These are phyloP conservation scores for Harringtonia aguacate DNA, from an alignment of 2,329 filamentous ascomycete genomes.

Conservation along the genomic window DNA sequence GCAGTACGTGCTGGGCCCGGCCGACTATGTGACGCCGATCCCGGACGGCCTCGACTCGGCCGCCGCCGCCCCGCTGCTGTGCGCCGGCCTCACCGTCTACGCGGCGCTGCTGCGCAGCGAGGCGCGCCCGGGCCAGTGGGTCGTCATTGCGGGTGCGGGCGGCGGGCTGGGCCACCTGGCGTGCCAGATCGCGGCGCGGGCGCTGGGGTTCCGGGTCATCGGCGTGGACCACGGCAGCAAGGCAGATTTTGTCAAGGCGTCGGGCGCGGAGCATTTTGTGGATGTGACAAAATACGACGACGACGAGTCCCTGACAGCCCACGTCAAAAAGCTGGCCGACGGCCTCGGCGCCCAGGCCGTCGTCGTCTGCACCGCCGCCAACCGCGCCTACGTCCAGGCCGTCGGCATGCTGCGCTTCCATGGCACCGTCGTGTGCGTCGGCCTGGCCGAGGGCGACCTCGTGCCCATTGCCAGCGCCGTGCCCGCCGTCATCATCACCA, in stretches of 20 bases:
- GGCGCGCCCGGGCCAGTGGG: constrained; percentile 15
- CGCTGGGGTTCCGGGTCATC: constrained; percentile 21
- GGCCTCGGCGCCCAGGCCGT: constrained; percentile 51
- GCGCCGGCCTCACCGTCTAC: constrained; percentile 22
- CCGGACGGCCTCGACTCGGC: constrained; percentile 12
- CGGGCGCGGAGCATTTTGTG: constrained; percentile 21
- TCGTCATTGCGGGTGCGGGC: constrained; percentile 36
- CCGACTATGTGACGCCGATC: constrained; percentile 26
- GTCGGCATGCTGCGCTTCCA: constrained; percentile 15
- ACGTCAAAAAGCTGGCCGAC: constrained; percentile 44
- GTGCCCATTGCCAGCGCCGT: constrained; percentile 28
- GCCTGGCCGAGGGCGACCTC: constrained; percentile 35
- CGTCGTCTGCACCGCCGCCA: constrained; percentile 42
- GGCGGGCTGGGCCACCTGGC: constrained; percentile 53
- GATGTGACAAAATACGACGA: constrained; percentile 52
- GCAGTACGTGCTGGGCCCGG: constrained; percentile 46
- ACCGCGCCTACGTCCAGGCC: constrained; percentile 33
- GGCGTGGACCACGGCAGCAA: constrained; percentile 6
- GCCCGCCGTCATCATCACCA: constrained; percentile 22
- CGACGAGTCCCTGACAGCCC: constrained; percentile 23
- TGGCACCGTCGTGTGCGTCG: constrained; percentile 1
- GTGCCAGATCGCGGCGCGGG: constrained; percentile 49
- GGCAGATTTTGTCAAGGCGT: constrained; percentile 1
- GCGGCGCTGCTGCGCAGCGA: constrained; percentile 18
- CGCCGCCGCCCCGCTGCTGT: constrained; percentile 13